Conservation (phyloP, 495 filamentous ascomycete genomes). For the Hypomontagnella submonticulosa region DNA sequence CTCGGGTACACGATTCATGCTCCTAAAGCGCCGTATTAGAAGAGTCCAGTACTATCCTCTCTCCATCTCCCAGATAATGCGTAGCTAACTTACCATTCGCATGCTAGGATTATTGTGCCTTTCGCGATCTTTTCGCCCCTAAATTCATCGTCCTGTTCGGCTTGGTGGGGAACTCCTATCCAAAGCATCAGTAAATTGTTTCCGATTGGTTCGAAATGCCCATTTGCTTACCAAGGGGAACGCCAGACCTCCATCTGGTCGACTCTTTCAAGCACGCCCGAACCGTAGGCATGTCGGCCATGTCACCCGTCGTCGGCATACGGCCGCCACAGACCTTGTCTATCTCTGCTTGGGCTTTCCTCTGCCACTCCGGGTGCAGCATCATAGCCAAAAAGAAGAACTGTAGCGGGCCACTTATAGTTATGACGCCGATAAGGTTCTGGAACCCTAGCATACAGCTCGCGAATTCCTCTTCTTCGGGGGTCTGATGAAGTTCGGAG, state of each 20-base stretch:
- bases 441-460: conserved; percentile 62
- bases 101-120: conserved; percentile 63
- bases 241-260: conserved; percentile 68
- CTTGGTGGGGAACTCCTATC: conserved; percentile 62
- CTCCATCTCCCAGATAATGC: too few relatives aligned
- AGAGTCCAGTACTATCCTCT: background rate
- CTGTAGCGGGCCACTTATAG: conserved; percentile 58
- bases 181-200: conserved; percentile 12
- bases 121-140: conserved; percentile 63
- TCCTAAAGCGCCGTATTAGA: conserved; percentile 47
- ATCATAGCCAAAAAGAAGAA: conserved; percentile 64
- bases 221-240: conserved; percentile 54
- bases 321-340: conserved; percentile 66
- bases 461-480: conserved; percentile 57
- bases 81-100: conserved; percentile 60
- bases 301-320: conserved; percentile 61
- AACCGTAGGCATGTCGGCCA: conserved; percentile 60
- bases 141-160: conserved; percentile 61
- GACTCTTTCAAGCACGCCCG: conserved; percentile 70
- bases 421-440: conserved; percentile 60
- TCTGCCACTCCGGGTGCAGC: conserved; percentile 59
- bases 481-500: conserved; percentile 48
- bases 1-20: conserved; percentile 59
- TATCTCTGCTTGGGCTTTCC: conserved; percentile 66
- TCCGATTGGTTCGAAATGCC: background rate